Conservation (phyloP, 2,329 filamentous ascomycete genomes). For the Fusarium concolor region DNA sequence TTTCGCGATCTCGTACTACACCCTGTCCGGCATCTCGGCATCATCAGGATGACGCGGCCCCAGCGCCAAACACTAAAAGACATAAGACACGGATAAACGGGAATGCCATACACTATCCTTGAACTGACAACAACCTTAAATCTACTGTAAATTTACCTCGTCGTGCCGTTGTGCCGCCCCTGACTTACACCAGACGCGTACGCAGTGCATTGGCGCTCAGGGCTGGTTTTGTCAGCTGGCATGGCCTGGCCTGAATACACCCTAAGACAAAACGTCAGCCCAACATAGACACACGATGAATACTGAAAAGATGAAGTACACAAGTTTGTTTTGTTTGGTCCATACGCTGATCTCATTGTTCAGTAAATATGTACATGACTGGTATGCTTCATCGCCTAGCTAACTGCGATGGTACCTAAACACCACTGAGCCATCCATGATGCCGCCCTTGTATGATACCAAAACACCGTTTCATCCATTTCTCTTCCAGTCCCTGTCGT, state of each 20-base stretch:
- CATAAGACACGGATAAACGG: conserved; percentile 13
- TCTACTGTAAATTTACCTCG: conserved; percentile 13
- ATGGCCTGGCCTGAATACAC: neutral
- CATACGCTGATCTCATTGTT: conserved; percentile 30
- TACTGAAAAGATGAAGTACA: neutral
- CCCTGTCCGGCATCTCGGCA: conserved; percentile 36
- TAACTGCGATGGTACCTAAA: conserved; percentile 21
- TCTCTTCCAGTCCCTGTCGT: conserved; percentile 32
- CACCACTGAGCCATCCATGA: conserved; percentile 21
- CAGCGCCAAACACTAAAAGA: conserved; percentile 6
- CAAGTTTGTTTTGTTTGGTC: conserved; percentile 13
- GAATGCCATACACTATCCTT: conserved; percentile 5
- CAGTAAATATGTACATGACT: conserved; percentile 36
- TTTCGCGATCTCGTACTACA: conserved; percentile 10
- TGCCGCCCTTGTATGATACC: conserved; percentile 18
- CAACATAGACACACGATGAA: neutral
- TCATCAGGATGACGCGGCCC: conserved; percentile 43
- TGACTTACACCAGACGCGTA: conserved; percentile 14
- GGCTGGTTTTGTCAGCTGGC: neutral
- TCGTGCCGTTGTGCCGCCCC: conserved; percentile 16
- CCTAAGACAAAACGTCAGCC: conserved; percentile 17
- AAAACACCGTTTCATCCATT: conserved; percentile 37
- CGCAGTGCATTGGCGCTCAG: neutral
- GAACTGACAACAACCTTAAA: conserved; percentile 22
- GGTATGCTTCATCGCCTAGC: neutral